Evolutionary conservation across 106 monocot species (phyloP), one percentile per base, ranked within the genome.

Genomic region (Dactylorhiza incarnata): DNA sequence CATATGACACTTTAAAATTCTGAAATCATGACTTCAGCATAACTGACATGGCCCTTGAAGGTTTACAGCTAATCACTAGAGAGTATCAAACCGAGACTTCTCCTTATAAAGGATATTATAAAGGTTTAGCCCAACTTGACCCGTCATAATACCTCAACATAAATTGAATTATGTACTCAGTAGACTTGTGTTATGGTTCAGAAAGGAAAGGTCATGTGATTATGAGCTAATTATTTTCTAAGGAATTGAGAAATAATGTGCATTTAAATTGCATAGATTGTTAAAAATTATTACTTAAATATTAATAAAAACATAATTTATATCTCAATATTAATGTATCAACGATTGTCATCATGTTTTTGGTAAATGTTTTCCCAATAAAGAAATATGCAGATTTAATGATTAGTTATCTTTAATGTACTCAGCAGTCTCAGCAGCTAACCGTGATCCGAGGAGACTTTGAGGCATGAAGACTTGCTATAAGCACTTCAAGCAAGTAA

Each of bases 401-500:
- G 26, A 74, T 43, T 29, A 54, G 8, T 26, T 48, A 12, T 9
- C 20, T 74, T 74, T 13, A 65, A 52, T 45, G 55, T 11, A 45
- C 23, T 6, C 7, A 67, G 51, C 15, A 73, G 62, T 87, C 16
- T 19, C 9, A 61, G 23, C 16, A 71, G 53, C 93, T 88, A 77
- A 97, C 93, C 55, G 82, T 93, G 47, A 89, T 80, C 76, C 96
- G 83, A 48, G 71, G 24, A 75, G 93, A 93, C 71, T 81, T 76
- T 17, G 90, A 84, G 77, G 87, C 65, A 65, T 78, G 76, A 11
- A 97, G 81, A 70, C 80, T 93, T 20, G 84, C 84, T 48, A 90
- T 70, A 84, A 97, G 89, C 68, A 97, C 93, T 61, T 97, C 96
- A 81, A 91, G 89, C 73, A 97, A 62, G 77, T 84, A 71, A 81